phyloP scores from a whole-genome alignment of 2,329 filamentous ascomycete species.

The Cladophialophora yegresii region DNA sequence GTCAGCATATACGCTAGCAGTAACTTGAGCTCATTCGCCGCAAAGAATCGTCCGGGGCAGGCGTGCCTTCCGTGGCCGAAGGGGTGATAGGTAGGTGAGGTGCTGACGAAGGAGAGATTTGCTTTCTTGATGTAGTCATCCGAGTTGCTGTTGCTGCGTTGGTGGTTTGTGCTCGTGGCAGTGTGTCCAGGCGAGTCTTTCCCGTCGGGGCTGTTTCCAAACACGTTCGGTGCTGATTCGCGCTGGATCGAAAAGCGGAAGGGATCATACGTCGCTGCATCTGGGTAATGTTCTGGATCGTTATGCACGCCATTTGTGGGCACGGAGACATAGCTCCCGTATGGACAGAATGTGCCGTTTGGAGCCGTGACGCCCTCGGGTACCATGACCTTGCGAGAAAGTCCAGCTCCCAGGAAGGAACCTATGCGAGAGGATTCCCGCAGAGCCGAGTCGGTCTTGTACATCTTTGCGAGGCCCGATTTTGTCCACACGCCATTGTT shows the following conservation, averaged over 20 bases:
- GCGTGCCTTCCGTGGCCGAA: conserved; percentile 61
- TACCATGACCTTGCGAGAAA: conserved; percentile 36
- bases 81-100: conserved; percentile 53
- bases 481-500: conserved; percentile 43
- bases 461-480: conserved; percentile 43
- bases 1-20: conserved; percentile 38
- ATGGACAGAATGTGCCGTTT: conserved; percentile 52
- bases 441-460: conserved; percentile 47
- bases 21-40: conserved; percentile 38
- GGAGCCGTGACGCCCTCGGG: conserved; percentile 37
- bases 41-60: conserved; percentile 42
- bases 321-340: conserved; percentile 49
- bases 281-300: conserved; percentile 50
- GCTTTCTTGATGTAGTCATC: conserved; percentile 40
- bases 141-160: conserved; percentile 1
- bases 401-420: conserved; percentile 43
- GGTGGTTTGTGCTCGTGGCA: not conserved
- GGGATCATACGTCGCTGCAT: conserved; percentile 52
- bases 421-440: conserved; percentile 49
- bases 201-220: conserved; percentile 1
- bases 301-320: conserved; percentile 52
- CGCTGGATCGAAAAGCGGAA: conserved; percentile 53
- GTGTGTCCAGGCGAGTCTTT: not conserved
- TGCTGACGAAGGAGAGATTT: conserved; percentile 57
- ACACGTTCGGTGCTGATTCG: conserved; percentile 43